phyloP scores from a whole-genome alignment of 2,329 filamentous ascomycete species.

The Xylariales sp. region DNA sequence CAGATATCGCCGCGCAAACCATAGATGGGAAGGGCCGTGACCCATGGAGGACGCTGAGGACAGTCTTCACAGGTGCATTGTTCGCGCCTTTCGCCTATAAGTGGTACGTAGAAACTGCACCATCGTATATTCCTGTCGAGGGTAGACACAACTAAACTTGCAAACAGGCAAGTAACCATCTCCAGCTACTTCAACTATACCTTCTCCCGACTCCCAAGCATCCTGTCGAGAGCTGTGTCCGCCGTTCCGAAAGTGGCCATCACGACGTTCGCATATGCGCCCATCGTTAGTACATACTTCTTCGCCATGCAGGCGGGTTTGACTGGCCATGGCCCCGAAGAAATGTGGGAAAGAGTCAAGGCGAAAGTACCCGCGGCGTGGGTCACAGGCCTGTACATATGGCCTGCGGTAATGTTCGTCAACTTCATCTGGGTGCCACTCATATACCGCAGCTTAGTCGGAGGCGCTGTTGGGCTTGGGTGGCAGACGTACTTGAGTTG shows the following conservation, averaged over 20 bases:
- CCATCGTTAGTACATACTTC: constrained; percentile 78
- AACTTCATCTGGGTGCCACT: constrained; percentile 79
- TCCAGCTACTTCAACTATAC: too few relatives aligned
- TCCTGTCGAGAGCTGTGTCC: too few relatives aligned
- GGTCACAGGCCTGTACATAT: constrained; percentile 77
- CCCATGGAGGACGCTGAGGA: constrained; percentile 62
- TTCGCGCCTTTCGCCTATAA: constrained; percentile 73
- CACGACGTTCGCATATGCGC: constrained; percentile 77
- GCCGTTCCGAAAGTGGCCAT: constrained; percentile 72
- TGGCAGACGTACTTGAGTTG: constrained; percentile 91
- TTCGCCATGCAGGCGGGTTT: constrained; percentile 75
- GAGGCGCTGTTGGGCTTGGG: constrained; percentile 72
- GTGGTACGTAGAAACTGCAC: too few relatives aligned
- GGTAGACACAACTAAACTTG: too few relatives aligned
- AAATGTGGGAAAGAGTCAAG: constrained; percentile 65
- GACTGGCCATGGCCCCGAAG: constrained; percentile 62
- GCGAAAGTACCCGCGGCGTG: constrained; percentile 73
- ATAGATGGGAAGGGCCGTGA: constrained; percentile 63
- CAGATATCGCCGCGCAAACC: constrained; percentile 72
- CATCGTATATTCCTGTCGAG: too few relatives aligned
- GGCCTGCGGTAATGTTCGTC: constrained; percentile 83
- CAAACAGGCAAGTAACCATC: too few relatives aligned
- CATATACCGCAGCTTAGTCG: constrained; percentile 76
- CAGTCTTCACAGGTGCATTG: constrained; percentile 68
- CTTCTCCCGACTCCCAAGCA: too few relatives aligned